Conservation (phyloP, 352 stramenopile genomes). For the Phytophthora chlamydospora region DNA sequence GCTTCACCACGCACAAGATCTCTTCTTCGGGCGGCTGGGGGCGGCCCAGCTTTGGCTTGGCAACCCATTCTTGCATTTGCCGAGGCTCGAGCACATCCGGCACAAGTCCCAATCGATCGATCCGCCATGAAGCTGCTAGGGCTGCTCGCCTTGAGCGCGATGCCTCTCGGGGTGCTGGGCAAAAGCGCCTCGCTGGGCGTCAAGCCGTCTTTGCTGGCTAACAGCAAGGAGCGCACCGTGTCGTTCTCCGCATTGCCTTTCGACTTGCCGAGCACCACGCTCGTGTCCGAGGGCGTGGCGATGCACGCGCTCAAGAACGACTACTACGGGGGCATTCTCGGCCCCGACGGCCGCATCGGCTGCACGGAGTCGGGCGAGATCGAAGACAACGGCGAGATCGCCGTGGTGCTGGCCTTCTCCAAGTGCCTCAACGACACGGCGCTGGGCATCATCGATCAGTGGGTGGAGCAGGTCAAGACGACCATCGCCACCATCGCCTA, state of each 20-base stretch:
- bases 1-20: no score
- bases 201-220: conserved; percentile 29
- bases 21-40: no score
- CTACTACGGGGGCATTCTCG: conserved; percentile 11
- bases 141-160: conserved; percentile 15
- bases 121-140: conserved; percentile 30
- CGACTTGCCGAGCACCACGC: conserved; percentile 22
- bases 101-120: neutral
- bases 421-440: conserved; percentile 57
- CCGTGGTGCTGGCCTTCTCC: conserved; percentile 66
- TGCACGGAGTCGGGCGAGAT: conserved; percentile 20
- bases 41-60: no score
- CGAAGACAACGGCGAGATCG: conserved; percentile 26
- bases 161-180: conserved; percentile 18
- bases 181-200: conserved; percentile 22
- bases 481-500: conserved; percentile 11
- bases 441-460: conserved; percentile 50
- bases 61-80: conserved; percentile 32
- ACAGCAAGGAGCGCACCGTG: conserved; percentile 20
- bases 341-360: conserved; percentile 8
- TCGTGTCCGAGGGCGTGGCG: conserved; percentile 24
- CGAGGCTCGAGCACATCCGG: conserved; percentile 14
- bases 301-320: conserved; percentile 9
- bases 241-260: conserved; percentile 27
- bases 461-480: conserved; percentile 44